These are phyloP conservation scores for Cucumis hystrix DNA, from an alignment of 306 rosid species.

Conservation along the genomic window DNA sequence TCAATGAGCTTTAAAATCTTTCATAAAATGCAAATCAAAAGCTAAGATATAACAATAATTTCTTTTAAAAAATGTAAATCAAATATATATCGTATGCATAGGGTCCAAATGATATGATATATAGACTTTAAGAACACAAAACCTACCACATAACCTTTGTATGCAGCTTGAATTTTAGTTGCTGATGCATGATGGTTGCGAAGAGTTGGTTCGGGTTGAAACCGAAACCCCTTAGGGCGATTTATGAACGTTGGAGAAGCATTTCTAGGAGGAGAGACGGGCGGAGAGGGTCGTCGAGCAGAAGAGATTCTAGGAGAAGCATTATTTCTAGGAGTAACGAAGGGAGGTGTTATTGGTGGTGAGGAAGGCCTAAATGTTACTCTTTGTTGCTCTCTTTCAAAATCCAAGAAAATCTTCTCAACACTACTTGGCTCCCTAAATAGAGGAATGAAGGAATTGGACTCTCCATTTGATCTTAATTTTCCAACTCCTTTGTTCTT, in stretches of 20 bases:
- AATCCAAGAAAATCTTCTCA: conserved; percentile 90
- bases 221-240: conserved; percentile 36
- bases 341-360: conserved; percentile 43
- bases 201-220: conserved; percentile 73
- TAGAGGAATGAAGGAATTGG: conserved; percentile 74
- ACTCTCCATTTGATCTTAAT: conserved; percentile 53
- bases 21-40: neutral
- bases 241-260: neutral
- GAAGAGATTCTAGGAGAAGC: conserved; percentile 9
- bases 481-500: conserved; percentile 72
- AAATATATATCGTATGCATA: neutral
- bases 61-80: too few relatives aligned
- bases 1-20: too few relatives aligned
- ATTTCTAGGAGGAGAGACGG: conserved; percentile 30
- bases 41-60: too few relatives aligned
- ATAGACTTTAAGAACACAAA: neutral
- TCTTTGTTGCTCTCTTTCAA: conserved; percentile 81
- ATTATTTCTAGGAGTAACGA: conserved; percentile 20
- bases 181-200: conserved; percentile 75
- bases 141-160: conserved; percentile 79
- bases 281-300: conserved; percentile 11
- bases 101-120: neutral
- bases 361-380: conserved; percentile 41
- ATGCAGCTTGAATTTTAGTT: conserved; percentile 75
- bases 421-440: conserved; percentile 94